A percentile compares a stretch with the other conserved stretches of the same genome.
phyloP scores from a whole-genome alignment of 2,329 filamentous ascomycete species.

The Byssochlamys sp. region DNA sequence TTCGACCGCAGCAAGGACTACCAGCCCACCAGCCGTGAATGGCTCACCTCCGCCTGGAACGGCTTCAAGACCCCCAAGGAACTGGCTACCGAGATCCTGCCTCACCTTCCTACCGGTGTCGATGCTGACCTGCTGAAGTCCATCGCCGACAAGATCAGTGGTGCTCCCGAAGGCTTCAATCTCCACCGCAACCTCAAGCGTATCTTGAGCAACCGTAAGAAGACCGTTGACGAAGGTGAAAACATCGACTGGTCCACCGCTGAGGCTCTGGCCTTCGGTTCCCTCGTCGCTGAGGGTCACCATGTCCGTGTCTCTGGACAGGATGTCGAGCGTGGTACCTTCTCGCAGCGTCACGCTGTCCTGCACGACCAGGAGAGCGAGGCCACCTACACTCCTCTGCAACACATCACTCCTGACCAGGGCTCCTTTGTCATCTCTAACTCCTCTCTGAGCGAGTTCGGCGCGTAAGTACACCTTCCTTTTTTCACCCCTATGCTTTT shows the following conservation, averaged over 20 bases:
- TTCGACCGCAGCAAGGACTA: slow-evolving; percentile 97
- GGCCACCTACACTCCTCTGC: slow-evolving; percentile 81
- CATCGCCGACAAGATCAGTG: slow-evolving; percentile 72
- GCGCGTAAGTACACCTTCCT: slow-evolving; percentile 41
- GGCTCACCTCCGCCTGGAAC: slow-evolving; percentile 98
- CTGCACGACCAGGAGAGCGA: slow-evolving; percentile 96
- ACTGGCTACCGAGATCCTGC: slow-evolving; percentile 82
- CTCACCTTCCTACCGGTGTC: slow-evolving; percentile 79
- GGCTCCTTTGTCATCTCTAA: slow-evolving; percentile 94
- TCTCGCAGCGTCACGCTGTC: slow-evolving; percentile 94
- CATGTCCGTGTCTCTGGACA: slow-evolving; percentile 96
- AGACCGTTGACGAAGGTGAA: slow-evolving; percentile 83
- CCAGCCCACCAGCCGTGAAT: slow-evolving; percentile 90
- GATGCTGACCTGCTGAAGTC: slow-evolving; percentile 63
- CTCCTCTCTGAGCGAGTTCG: slow-evolving; percentile 71
- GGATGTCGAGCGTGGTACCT: slow-evolving; percentile 98
- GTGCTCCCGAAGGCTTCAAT: slow-evolving; percentile 71
- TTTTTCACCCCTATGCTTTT: slow-evolving; percentile 14
- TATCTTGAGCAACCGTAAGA: slow-evolving; percentile 79
- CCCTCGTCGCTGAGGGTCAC: slow-evolving; percentile 82
- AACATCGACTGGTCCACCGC: slow-evolving; percentile 97
- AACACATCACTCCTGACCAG: slow-evolving; percentile 81
- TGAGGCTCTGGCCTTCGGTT: slow-evolving; percentile 88
- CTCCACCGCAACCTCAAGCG: slow-evolving; percentile 94
- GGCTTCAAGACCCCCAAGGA: slow-evolving; percentile 99